A percentile compares a stretch with the other conserved stretches of the same genome.
These are phyloP conservation scores for Decorospora gaudefroyi DNA, from an alignment of 2,329 filamentous ascomycete genomes.

Conservation along the genomic window DNA sequence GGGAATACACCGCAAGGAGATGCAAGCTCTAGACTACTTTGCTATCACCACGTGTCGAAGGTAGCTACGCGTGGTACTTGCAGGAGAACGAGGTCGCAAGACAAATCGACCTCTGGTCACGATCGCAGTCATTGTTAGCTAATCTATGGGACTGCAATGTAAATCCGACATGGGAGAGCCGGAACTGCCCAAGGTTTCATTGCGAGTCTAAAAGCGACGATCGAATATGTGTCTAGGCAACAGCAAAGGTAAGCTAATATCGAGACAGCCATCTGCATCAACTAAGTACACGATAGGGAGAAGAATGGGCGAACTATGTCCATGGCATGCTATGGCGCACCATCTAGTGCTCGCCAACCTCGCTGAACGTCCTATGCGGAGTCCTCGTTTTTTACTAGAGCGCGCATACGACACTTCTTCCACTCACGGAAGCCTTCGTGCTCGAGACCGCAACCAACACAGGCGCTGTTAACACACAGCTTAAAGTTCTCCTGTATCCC, in stretches of 20 bases:
- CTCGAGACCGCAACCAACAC: constrained; percentile 7
- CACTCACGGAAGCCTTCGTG: constrained; percentile 13
- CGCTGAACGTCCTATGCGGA: background rate
- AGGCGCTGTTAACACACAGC: constrained; percentile 6
- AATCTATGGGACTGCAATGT: constrained; percentile 20
- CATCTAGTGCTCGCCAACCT: constrained; percentile 7
- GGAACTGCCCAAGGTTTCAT: constrained; percentile 23
- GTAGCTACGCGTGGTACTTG: constrained; percentile 26
- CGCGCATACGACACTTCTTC: constrained; percentile 10
- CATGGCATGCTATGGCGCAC: constrained; percentile 20
- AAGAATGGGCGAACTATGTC: constrained; percentile 26
- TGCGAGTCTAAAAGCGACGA: constrained; percentile 19
- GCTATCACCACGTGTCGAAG: constrained; percentile 9
- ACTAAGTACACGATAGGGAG: constrained; percentile 12
- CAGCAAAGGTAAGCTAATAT: constrained; percentile 24
- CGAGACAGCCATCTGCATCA: background rate
- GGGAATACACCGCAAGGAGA: constrained; percentile 17
- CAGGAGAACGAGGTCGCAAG: constrained; percentile 27
- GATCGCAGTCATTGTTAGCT: constrained; percentile 19
- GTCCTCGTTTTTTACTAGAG: background rate
- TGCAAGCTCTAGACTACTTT: constrained; percentile 7
- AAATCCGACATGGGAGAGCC: constrained; percentile 12
- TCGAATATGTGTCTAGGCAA: constrained; percentile 25
- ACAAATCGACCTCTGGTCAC: constrained; percentile 17
- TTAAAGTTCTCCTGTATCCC: background rate